phyloP scores from a whole-genome alignment of 1,284 basidiomycete species.

The Inonotus hispidus region DNA sequence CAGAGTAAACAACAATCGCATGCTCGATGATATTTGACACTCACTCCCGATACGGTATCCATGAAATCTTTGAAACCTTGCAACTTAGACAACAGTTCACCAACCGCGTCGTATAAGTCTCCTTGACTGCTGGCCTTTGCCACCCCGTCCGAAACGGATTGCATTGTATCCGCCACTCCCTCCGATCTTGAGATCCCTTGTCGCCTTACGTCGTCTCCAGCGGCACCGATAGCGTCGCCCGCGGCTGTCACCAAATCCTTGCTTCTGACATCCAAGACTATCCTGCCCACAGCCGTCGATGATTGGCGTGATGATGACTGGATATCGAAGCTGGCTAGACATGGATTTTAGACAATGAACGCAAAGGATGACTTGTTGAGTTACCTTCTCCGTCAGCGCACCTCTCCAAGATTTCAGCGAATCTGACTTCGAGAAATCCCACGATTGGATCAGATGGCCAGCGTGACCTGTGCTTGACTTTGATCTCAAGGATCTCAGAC shows the following conservation, averaged over 20 bases:
- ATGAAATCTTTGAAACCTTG: neutral
- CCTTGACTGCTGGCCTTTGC: neutral
- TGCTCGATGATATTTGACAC: neutral
- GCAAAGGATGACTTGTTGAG: neutral
- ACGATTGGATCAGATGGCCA: neutral
- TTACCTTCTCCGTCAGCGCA: neutral
- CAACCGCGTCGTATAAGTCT: neutral
- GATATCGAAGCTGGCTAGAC: neutral
- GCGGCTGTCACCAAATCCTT: neutral
- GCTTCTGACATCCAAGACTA: neutral
- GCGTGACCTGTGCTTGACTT: neutral
- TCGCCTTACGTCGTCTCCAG: neutral
- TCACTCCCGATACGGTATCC: neutral
- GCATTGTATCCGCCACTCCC: neutral
- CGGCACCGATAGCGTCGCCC: neutral
- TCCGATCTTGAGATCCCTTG: neutral
- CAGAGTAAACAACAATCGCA: neutral
- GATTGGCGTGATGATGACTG: neutral
- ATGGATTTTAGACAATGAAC: neutral
- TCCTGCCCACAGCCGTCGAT: neutral
- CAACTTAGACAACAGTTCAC: neutral
- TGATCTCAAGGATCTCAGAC: neutral
- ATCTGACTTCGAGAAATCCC: neutral
- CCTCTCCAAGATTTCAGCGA: neutral
- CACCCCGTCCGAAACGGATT: neutral